Evolutionary conservation across 192 early-diverging fungal species (phyloP).

Genomic region (Coemansia sp.): DNA sequence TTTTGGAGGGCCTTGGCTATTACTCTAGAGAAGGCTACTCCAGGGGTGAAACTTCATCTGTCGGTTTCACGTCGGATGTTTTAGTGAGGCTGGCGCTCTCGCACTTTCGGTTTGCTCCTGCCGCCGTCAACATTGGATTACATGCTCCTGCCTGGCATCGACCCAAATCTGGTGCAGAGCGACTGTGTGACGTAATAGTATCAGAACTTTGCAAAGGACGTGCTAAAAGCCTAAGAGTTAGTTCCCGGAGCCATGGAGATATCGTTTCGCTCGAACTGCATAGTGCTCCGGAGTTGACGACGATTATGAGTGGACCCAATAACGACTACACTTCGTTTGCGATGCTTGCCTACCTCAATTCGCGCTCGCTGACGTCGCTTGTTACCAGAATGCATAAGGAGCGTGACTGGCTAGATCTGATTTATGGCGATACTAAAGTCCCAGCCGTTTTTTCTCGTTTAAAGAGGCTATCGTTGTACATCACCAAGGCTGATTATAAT

Average conservation of each 20-base stretch:
- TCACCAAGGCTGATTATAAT: not conserved
- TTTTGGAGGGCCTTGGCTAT: not conserved
- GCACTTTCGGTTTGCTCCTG: not conserved
- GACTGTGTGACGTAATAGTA: not conserved
- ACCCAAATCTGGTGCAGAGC: not conserved
- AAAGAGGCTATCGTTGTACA: not conserved
- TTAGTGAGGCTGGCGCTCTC: not conserved
- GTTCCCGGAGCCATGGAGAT: not conserved
- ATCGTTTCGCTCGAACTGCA: not conserved
- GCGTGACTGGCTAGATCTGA: not conserved
- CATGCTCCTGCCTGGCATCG: not conserved
- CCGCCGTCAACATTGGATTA: not conserved
- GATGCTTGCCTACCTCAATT: not conserved
- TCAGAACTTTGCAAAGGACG: not conserved
- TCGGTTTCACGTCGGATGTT: no score
- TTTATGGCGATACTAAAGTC: not conserved
- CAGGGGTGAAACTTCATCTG: not conserved
- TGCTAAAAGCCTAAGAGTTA: not conserved
- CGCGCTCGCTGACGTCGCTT: not conserved
- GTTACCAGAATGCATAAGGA: no score
- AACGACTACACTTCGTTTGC: not conserved
- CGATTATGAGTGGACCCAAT: not conserved
- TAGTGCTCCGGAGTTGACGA: not conserved
- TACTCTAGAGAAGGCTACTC: not conserved
- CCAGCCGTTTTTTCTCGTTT: not conserved